phyloP scores from a whole-genome alignment of 2,329 filamentous ascomycete genomes.

The Escovopsis sp. region DNA sequence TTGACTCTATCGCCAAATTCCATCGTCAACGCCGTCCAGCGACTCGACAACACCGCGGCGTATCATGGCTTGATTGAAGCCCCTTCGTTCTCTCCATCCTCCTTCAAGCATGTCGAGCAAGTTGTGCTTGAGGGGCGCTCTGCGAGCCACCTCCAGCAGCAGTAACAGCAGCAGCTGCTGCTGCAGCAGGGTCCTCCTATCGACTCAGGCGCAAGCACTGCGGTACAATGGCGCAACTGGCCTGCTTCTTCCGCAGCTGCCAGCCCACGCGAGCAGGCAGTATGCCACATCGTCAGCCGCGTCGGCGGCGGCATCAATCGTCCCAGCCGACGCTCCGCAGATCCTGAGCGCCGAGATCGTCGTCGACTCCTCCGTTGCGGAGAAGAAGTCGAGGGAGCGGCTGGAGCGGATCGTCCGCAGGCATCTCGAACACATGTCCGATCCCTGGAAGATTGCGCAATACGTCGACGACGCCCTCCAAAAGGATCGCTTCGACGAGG shows the following conservation, averaged over 20 bases:
- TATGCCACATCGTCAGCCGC: conserved; percentile 7
- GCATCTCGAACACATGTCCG: conserved; percentile 48
- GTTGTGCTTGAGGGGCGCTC: conserved; percentile 14
- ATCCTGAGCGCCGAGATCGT: conserved; percentile 9
- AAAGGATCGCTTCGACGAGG: conserved; percentile 48
- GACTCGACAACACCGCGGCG: no score
- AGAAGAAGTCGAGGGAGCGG: conserved; percentile 12
- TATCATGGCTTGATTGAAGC: no score
- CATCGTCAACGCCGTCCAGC: no score
- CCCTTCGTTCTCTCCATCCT: neutral
- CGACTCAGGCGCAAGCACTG: no score
- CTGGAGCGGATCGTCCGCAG: conserved; percentile 28
- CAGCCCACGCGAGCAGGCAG: conserved; percentile 5
- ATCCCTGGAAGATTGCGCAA: conserved; percentile 59
- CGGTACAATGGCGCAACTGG: neutral
- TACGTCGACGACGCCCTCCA: conserved; percentile 48
- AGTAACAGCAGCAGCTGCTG: no score
- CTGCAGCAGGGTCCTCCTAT: no score
- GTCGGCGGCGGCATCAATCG: neutral
- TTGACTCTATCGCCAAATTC: no score
- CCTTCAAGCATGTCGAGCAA: conserved; percentile 1
- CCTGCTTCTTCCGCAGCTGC: conserved; percentile 5
- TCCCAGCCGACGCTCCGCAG: conserved; percentile 10
- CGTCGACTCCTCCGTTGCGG: conserved; percentile 4
- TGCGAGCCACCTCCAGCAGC: conserved; percentile 7